phyloP scores from a whole-genome alignment of 2,329 filamentous ascomycete genomes.

The Penicillium sp. region DNA sequence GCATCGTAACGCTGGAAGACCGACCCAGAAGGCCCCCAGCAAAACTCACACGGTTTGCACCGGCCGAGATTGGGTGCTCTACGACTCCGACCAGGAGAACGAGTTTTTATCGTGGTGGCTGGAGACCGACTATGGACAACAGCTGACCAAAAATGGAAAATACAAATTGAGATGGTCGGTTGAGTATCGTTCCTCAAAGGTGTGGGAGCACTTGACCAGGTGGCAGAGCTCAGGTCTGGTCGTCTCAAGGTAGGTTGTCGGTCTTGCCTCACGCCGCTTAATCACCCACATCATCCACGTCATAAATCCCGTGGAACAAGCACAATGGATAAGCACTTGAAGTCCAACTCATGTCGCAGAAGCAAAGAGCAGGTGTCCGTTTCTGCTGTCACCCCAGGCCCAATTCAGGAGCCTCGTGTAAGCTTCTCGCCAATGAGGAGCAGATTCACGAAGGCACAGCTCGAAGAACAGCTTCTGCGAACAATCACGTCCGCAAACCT shows the following conservation, averaged over 20 bases:
- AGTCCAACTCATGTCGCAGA: not conserved
- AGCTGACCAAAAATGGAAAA: too few relatives aligned
- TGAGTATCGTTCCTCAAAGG: too few relatives aligned
- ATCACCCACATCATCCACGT: not conserved
- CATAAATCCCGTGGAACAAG: not conserved
- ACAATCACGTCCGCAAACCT: not conserved
- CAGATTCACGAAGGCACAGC: not conserved
- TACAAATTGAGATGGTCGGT: too few relatives aligned
- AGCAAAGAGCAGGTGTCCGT: not conserved
- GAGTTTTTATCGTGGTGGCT: too few relatives aligned
- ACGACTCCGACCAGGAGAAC: not conserved
- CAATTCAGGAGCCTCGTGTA: not conserved
- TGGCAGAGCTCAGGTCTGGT: too few relatives aligned
- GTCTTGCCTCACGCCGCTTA: too few relatives aligned
- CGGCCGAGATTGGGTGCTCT: slow-evolving; percentile 1
- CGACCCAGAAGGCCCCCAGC: too few relatives aligned
- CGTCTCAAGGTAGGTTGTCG: not conserved
- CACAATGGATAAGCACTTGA: not conserved
- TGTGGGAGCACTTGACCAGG: too few relatives aligned
- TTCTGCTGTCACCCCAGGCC: not conserved
- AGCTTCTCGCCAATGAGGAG: not conserved
- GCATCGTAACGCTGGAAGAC: too few relatives aligned
- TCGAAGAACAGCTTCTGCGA: not conserved
- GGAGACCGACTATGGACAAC: too few relatives aligned
- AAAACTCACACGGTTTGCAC: not conserved